Evolutionary conservation across 805 yeast species (phyloP).

Genomic region (Cyberlindnera veronae): DNA sequence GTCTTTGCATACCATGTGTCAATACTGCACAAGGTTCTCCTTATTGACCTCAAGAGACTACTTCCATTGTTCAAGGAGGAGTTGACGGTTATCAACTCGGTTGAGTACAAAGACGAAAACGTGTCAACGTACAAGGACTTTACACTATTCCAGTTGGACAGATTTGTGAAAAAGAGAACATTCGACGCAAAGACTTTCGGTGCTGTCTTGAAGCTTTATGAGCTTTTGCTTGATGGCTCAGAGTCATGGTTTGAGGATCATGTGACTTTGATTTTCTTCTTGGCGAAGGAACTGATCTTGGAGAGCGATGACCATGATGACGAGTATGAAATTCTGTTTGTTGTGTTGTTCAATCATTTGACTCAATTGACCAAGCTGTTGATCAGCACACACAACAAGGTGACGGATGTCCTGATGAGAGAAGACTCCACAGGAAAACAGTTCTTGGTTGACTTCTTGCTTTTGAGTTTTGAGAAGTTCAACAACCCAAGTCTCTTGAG

Average conservation of each 20-base stretch:
- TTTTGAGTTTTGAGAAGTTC: constrained; percentile 22
- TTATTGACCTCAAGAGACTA: constrained; percentile 40
- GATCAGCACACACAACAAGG: constrained; percentile 17
- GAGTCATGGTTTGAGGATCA: constrained; percentile 49
- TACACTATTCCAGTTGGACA: constrained; percentile 41
- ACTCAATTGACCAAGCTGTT: constrained; percentile 20
- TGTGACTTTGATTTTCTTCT: constrained; percentile 39
- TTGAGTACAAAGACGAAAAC: constrained; percentile 41
- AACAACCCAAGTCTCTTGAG: constrained; percentile 21
- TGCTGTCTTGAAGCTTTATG: constrained; percentile 42
- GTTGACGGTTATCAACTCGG: constrained; percentile 50
- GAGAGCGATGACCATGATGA: constrained; percentile 8
- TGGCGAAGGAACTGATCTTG: constrained; percentile 28
- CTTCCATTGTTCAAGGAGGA: constrained; percentile 53
- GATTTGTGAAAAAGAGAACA: constrained; percentile 39
- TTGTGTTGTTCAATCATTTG: constrained; percentile 24
- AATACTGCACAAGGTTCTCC: constrained; percentile 49
- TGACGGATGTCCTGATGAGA: constrained; percentile 16
- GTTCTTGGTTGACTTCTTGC: constrained; percentile 22
- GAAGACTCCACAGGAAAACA: constrained; percentile 15
- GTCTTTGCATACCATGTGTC: constrained; percentile 60
- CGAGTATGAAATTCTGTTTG: constrained; percentile 20
- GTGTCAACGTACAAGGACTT: constrained; percentile 61
- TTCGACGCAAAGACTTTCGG: constrained; percentile 38
- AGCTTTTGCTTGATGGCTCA: constrained; percentile 50